Percentiles rank a stretch among this genome's conserved stretches.
These are phyloP conservation scores for Candida anglica DNA, from an alignment of 805 yeast genomes.

Conservation along the genomic window DNA sequence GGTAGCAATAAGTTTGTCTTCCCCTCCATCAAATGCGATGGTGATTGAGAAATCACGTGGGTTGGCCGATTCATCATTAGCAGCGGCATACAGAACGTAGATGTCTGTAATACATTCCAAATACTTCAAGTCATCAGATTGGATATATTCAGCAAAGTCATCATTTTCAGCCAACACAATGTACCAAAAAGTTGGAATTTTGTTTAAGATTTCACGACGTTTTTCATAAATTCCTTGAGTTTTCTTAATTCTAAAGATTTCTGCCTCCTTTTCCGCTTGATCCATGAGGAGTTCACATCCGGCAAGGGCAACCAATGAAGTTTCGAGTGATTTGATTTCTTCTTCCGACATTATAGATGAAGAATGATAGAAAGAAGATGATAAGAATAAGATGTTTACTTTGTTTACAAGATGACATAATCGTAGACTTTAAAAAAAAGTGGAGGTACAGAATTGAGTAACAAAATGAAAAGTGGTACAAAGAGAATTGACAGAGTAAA, in stretches of 20 bases:
- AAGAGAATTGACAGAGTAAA: too few species aligned
- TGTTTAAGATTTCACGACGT: slow-evolving; percentile 48
- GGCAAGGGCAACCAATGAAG: slow-evolving; percentile 42
- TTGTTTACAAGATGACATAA: neutral
- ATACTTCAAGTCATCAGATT: slow-evolving; percentile 72
- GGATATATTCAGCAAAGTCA: slow-evolving; percentile 77
- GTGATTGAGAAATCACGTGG: slow-evolving; percentile 59
- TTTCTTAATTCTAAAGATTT: slow-evolving; percentile 46
- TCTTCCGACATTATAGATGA: slow-evolving; percentile 5
- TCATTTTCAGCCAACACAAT: slow-evolving; percentile 78
- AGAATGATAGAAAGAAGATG: neutral
- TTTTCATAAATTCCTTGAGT: slow-evolving; percentile 55
- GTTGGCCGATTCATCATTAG: slow-evolving; percentile 24
- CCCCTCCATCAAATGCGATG: slow-evolving; percentile 47
- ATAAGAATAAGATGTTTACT: too few species aligned
- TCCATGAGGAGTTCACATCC: slow-evolving; percentile 57
- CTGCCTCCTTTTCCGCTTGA: slow-evolving; percentile 56
- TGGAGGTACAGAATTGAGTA: neutral
- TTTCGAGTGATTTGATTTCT: slow-evolving; percentile 4
- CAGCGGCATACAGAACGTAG: slow-evolving; percentile 50
- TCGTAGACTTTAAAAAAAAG: neutral
- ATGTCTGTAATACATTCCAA: slow-evolving; percentile 66
- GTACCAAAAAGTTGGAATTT: slow-evolving; percentile 82
- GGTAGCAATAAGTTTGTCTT: slow-evolving; percentile 45
- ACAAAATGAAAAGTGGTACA: too few species aligned